A percentile compares a stretch with the other conserved stretches of the same genome.
These are phyloP conservation scores for Termitomyces sp. DNA, from an alignment of 768 basidiomycete genomes.

Conservation along the genomic window DNA sequence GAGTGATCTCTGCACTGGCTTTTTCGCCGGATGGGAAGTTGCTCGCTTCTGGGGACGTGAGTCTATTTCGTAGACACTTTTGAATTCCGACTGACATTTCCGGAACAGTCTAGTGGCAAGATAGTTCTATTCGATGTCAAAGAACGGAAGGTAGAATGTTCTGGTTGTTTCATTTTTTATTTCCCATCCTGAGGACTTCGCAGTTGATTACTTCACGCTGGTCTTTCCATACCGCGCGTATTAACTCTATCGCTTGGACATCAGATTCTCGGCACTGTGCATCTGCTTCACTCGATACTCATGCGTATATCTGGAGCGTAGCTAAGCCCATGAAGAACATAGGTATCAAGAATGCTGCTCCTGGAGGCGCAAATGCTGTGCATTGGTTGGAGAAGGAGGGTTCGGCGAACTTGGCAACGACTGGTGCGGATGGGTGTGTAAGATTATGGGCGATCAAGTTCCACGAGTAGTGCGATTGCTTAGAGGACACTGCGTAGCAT, in stretches of 20 bases:
- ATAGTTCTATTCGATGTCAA: conserved; percentile 71
- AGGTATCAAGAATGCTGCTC: conserved; percentile 78
- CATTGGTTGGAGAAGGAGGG: conserved; percentile 58
- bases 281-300: conserved; percentile 89
- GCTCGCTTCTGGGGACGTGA: conserved; percentile 83
- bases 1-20: conserved; percentile 64
- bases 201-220: conserved; percentile 72
- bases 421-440: conserved; percentile 81
- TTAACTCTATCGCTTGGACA: conserved; percentile 76
- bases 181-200: neutral
- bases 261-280: conserved; percentile 70
- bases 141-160: conserved; percentile 49
- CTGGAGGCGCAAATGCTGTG: conserved; percentile 80
- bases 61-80: conserved; percentile 20
- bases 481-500: neutral
- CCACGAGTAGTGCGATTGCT: conserved; percentile 17
- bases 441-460: conserved; percentile 66
- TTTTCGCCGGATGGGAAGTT: conserved; percentile 74
- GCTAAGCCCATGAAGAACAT: conserved; percentile 65
- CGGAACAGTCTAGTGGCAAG: conserved; percentile 66
- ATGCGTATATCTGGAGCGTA: conserved; percentile 85
- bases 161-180: neutral
- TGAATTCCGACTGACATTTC: neutral
- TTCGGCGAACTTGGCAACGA: conserved; percentile 51
- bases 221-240: conserved; percentile 81